phyloP scores from a whole-genome alignment of 2,329 filamentous ascomycete genomes.

The Microdochium paspali region DNA sequence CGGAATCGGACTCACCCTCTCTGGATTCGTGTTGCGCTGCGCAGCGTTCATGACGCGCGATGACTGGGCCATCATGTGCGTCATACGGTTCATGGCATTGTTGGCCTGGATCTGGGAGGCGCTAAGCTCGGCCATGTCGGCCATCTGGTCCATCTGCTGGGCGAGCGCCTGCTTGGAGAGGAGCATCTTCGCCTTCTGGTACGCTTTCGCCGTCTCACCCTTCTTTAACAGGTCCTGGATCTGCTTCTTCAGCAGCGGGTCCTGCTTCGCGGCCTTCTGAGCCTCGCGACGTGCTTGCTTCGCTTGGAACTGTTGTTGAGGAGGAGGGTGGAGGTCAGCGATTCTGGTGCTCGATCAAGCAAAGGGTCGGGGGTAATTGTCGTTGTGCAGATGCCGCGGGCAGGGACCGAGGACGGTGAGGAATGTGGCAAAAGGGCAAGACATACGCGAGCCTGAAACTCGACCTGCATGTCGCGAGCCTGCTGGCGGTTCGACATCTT shows the following conservation, averaged over 20 bases:
- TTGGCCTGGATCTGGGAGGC: conserved; percentile 55
- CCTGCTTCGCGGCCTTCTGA: conserved; percentile 51
- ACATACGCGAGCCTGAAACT: conserved; percentile 49
- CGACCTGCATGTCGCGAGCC: conserved; percentile 51
- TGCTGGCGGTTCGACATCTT: conserved; percentile 50
- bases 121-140: conserved; percentile 53
- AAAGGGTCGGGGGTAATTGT: too few species aligned
- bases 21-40: conserved; percentile 49
- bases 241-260: conserved; percentile 52
- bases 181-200: conserved; percentile 54
- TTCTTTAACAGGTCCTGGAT: conserved; percentile 54
- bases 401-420: background rate
- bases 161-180: conserved; percentile 53
- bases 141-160: conserved; percentile 54
- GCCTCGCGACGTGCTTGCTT: conserved; percentile 54
- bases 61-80: conserved; percentile 52
- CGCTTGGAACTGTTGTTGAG: conserved; percentile 39
- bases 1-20: conserved; percentile 23
- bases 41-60: conserved; percentile 48
- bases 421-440: conserved; percentile 2
- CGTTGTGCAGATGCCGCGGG: too few species aligned
- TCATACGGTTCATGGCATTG: conserved; percentile 57
- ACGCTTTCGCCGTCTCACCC: conserved; percentile 53
- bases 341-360: background rate
- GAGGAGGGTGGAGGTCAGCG: background rate